Evolutionary conservation across 306 rosid genomes (phyloP), one percentile per base, ranked within the genome.

Genomic region (Cucumis cinereus): DNA sequence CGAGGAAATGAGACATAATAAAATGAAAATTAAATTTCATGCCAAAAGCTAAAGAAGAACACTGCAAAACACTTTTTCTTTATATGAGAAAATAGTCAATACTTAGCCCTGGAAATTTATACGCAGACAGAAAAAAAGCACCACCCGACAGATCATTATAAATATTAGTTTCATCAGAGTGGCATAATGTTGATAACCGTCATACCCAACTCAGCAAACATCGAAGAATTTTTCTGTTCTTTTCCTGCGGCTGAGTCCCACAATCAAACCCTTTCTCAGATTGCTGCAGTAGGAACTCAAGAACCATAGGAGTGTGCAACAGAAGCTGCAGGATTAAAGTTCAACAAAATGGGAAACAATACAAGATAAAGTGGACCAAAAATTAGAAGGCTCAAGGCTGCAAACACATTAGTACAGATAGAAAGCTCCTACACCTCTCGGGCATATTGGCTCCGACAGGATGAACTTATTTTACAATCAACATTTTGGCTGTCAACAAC

Each of bases 181-280:
- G 64, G 66, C 64, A 57, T 20, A 23, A 75, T 41, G 20, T 41
- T 41, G 68, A 75, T 45, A 47, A 10, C 17, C 61, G 56, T 26
- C 89, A 16, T 89, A 93, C 98, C 98, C 98, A 93, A 82, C 98
- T 93, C 88, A 93, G 86, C 72, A 93, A 90, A 92, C 98, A 93
- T 52, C 98, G 98, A 49, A 91, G 82, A 81, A 90, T 85, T 73
- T 93, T 93, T 86, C 89, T 88, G 82, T 89, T 92, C 82, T 86
- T 78, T 84, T 92, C 96, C 52, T 85, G 93, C 69, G 80, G 89
- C 84, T 87, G 92, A 54, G 85, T 80, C 60, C 86, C 84, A 79
- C 88, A 83, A 80, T 88, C 94, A 78, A 80, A 86, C 53, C 83
- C 78, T 69, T 85, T 80, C 86, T 90, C 90, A 40, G 97, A 89